A percentile compares a stretch with the other conserved stretches of the same genome.
phyloP scores from a whole-genome alignment of 768 basidiomycete genomes.

The Erythrobasidium yunnanense region DNA sequence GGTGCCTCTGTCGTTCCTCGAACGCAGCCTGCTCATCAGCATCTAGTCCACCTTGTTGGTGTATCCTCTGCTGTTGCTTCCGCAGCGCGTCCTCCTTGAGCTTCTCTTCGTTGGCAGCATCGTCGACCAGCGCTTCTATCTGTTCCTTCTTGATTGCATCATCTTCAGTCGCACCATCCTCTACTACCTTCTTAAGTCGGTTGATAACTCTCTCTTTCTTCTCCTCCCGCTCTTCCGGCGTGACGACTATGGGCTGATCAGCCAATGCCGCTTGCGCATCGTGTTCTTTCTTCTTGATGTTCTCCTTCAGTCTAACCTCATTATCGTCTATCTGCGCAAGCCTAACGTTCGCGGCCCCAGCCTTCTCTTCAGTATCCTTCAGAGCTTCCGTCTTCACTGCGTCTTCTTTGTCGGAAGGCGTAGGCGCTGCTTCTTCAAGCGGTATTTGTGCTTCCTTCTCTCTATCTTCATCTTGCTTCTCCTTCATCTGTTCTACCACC shows the following conservation, averaged over 20 bases:
- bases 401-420: constrained; percentile 3
- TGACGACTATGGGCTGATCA: too few relatives aligned
- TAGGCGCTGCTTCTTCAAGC: constrained; percentile 19
- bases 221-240: too few relatives aligned
- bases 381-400: neutral
- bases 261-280: neutral
- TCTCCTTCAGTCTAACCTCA: neutral
- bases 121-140: neutral
- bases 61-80: neutral
- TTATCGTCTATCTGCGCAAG: constrained; percentile 4
- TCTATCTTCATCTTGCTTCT: constrained; percentile 9
- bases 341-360: neutral
- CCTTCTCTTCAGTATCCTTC: constrained; percentile 15
- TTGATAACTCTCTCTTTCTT: neutral
- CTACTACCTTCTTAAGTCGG: neutral
- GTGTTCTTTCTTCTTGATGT: neutral
- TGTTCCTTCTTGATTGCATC: neutral
- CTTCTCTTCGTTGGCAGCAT: neutral
- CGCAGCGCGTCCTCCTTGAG: neutral
- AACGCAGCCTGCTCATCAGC: constrained; percentile 11
- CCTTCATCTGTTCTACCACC: neutral
- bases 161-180: too few relatives aligned
- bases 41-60: neutral
- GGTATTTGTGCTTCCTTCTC: constrained; percentile 17
- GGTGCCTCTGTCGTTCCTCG: constrained; percentile 1